phyloP scores from a whole-genome alignment of 2,329 filamentous ascomycete species.

The Pseudogymnoascus sp. region DNA sequence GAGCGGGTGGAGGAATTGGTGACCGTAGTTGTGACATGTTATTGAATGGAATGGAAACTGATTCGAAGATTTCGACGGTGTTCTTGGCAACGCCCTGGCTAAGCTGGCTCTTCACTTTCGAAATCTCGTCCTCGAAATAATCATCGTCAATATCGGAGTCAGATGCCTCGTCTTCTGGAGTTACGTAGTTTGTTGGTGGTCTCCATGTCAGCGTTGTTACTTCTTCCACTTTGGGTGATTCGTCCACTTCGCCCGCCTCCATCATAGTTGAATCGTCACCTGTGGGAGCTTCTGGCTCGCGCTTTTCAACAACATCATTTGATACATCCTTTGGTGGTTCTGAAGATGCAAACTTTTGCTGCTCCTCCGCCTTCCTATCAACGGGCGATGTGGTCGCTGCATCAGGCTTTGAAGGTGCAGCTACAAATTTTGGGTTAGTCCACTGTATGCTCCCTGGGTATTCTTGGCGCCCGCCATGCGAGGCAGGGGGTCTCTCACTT shows the following conservation, averaged over 20 bases:
- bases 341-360: background rate
- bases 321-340: background rate
- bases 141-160: conserved; percentile 30
- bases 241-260: conserved; percentile 12
- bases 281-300: background rate
- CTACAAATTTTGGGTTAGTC: conserved; percentile 8
- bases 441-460: conserved; percentile 7
- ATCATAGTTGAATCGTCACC: conserved; percentile 1
- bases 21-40: background rate
- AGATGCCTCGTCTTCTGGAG: conserved; percentile 20
- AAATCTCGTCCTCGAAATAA: conserved; percentile 30
- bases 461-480: conserved; percentile 8
- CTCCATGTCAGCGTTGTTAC: conserved; percentile 1
- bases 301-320: background rate
- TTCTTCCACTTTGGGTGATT: conserved; percentile 2
- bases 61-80: background rate
- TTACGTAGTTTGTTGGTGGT: background rate
- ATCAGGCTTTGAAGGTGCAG: background rate
- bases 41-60: conserved; percentile 10
- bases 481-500: conserved; percentile 12
- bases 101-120: conserved; percentile 24
- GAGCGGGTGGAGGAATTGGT: background rate
- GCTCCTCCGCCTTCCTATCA: conserved; percentile 7
- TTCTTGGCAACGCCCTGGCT: background rate
- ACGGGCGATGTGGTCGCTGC: background rate